Evolutionary conservation across 345 rosid genomes (phyloP).

Genomic region (Hypericum androsaemum): DNA sequence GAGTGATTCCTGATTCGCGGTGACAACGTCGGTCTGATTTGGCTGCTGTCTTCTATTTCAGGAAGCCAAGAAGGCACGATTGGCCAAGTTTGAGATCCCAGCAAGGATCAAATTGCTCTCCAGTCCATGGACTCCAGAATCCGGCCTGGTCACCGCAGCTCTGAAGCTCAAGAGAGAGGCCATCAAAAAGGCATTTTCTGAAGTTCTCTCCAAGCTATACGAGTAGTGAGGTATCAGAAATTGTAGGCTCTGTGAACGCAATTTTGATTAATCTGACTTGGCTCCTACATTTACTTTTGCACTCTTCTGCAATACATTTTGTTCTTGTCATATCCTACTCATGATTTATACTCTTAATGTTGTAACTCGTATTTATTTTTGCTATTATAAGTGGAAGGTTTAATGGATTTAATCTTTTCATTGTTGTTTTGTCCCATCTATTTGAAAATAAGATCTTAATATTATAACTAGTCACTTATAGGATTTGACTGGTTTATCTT

Average conservation of each 20-base stretch:
- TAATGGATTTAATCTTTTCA: too few relatives aligned
- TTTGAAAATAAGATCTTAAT: too few relatives aligned
- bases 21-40: neutral
- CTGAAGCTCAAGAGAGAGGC: conserved; percentile 86
- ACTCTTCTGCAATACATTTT: too few relatives aligned
- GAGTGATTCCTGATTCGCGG: neutral
- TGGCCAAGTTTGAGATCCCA: conserved; percentile 93
- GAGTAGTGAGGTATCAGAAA: conserved; percentile 16
- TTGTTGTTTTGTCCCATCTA: too few relatives aligned
- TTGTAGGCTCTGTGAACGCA: conserved; percentile 4
- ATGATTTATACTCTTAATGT: too few relatives aligned
- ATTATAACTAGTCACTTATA: too few relatives aligned
- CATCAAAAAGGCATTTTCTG: conserved; percentile 59
- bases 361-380: too few relatives aligned
- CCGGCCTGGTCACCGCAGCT: conserved; percentile 92
- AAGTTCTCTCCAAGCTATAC: conserved; percentile 64
- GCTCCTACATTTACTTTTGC: too few relatives aligned
- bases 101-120: conserved; percentile 68
- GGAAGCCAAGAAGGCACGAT: conserved; percentile 61
- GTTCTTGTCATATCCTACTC: too few relatives aligned
- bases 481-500: too few relatives aligned
- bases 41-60: conserved; percentile 11
- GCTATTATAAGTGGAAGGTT: too few relatives aligned
- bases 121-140: conserved; percentile 88
- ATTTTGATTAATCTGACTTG: neutral